phyloP scores from a whole-genome alignment of 2,329 filamentous ascomycete genomes.

The Exophiala alcalophila region DNA sequence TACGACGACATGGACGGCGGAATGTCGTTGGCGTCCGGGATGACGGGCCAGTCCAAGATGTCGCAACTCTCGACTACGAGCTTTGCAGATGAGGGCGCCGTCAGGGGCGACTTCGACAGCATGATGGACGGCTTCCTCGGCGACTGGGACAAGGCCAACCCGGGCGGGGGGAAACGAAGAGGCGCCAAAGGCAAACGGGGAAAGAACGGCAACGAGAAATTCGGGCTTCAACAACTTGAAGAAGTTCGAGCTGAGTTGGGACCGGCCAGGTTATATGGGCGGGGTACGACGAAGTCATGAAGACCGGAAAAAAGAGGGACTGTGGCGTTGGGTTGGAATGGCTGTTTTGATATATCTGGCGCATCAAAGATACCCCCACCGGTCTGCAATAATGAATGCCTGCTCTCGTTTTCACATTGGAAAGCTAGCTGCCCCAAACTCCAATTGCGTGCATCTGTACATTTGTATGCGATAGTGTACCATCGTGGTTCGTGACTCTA shows the following conservation, averaged over 20 bases:
- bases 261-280: constrained; percentile 63
- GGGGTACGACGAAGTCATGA: constrained; percentile 33
- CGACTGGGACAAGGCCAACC: constrained; percentile 48
- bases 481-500: constrained; percentile 7
- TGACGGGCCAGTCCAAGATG: constrained; percentile 47
- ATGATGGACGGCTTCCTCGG: constrained; percentile 93
- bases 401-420: constrained; percentile 9
- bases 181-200: constrained; percentile 56
- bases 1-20: constrained; percentile 48
- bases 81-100: constrained; percentile 48
- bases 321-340: constrained; percentile 4
- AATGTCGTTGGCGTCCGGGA: constrained; percentile 50
- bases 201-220: constrained; percentile 77
- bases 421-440: constrained; percentile 16
- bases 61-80: constrained; percentile 61
- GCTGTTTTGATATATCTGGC: constrained; percentile 10
- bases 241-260: constrained; percentile 80
- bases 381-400: constrained; percentile 14
- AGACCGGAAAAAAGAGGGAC: constrained; percentile 4
- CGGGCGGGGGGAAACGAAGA: constrained; percentile 40
- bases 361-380: constrained; percentile 24
- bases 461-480: constrained; percentile 5
- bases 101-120: constrained; percentile 76
- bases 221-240: constrained; percentile 82
- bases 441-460: constrained; percentile 26